Evolutionary conservation across 352 stramenopile species (phyloP), one percentile per base, ranked within the genome.

Genomic region (Phytophthora meadii): DNA sequence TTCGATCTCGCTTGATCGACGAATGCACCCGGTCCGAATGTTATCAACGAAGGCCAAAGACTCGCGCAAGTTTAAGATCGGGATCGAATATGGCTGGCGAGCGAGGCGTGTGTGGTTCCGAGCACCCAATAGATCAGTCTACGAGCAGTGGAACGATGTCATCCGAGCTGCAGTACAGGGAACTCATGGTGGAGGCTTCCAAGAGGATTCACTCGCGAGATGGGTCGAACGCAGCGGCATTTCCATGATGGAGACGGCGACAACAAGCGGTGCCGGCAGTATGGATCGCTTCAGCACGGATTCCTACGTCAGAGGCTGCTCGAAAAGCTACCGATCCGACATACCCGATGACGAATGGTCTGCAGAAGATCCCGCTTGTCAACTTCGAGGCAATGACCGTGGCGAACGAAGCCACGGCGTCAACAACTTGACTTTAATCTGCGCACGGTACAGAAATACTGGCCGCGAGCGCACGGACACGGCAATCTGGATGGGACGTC

Each of bases 341-440:
- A 74, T 70, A 15, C 66, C 66, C 7, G 66, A 74, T 28, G 66
- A 74, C 8, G 66, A 74, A 37, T 74, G 54, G 61, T 47, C n/a
- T 57, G n/a, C 24, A 27, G 62, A 63, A 46, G 54, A 70, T 28
- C 41, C 27, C 42, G 12, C 10, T 11, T 45, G 41, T 44, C 44
- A 56, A 11, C 17, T 47, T 39, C 19, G 1, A 49, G 24, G 30
- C 15, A 49, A 62, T 4, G 60, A 54, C 14, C 11, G 6, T n/a
- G 34, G 28, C 22, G 36, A 28, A 49, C 53, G 30, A 10, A 49
- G 6, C 24, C 30, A 54, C 19, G 25, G 47, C 40, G 15, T 65
- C n/a, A 49, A 59, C 28, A 37, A 27, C 24, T 51, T 58, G 25
- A 52, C 61, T 47, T 59, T 45, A n/a, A 22, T 45, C 4, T 45